A percentile compares a stretch with the other conserved stretches of the same genome.
These are phyloP conservation scores for Paramyrothecium roridum DNA, from an alignment of 2,329 filamentous ascomycete species.

Conservation along the genomic window DNA sequence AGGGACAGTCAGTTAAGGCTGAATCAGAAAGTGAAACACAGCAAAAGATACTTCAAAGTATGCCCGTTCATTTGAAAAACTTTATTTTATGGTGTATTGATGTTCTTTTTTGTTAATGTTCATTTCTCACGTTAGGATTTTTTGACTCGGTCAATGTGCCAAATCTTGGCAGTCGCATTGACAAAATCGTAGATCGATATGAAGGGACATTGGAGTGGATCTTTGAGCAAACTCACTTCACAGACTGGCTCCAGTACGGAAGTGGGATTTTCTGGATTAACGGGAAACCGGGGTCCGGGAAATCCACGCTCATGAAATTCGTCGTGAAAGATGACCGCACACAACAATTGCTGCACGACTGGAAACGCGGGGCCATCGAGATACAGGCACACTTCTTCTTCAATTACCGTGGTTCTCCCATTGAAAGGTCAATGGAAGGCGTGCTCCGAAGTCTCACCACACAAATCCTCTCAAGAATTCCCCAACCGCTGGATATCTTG, in stretches of 20 bases:
- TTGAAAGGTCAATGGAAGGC: neutral
- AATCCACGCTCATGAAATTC: slow-evolving; percentile 1
- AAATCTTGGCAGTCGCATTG: neutral
- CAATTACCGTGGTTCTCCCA: neutral
- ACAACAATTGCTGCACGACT: neutral
- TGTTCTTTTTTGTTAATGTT: neutral
- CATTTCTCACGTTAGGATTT: neutral
- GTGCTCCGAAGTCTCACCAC: neutral
- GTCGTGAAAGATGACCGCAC: neutral
- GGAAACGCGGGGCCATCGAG: neutral
- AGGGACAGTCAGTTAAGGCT: neutral
- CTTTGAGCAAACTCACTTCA: neutral
- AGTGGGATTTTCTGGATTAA: neutral
- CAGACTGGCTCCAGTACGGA: neutral
- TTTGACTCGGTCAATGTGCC: neutral
- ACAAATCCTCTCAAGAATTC: neutral
- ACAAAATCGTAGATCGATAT: neutral
- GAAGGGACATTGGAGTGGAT: neutral
- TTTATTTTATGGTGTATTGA: neutral
- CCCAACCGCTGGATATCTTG: neutral
- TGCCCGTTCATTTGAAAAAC: neutral
- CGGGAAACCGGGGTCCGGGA: neutral
- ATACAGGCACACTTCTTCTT: neutral
- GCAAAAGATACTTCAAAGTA: neutral
- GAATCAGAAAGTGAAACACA: neutral